These are phyloP conservation scores for Triglochin maritima DNA, from an alignment of 106 monocot genomes.

Conservation along the genomic window DNA sequence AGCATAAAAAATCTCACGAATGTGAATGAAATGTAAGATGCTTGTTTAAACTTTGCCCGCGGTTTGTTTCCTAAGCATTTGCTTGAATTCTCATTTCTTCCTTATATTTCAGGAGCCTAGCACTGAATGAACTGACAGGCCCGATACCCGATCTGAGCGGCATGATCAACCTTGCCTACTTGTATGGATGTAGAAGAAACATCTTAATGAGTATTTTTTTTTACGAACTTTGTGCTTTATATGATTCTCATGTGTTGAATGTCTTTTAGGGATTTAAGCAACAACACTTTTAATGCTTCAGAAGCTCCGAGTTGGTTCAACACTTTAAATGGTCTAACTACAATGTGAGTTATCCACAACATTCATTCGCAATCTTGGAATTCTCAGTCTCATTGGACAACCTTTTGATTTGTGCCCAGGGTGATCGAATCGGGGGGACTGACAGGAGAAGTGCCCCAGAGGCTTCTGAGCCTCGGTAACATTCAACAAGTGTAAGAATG, in stretches of 20 bases:
- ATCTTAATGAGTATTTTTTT: background rate
- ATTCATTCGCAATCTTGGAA: background rate
- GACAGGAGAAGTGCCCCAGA: slow-evolving; percentile 34
- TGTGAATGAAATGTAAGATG: slow-evolving; percentile 62
- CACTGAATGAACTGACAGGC: slow-evolving; percentile 64
- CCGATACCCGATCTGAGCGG: slow-evolving; percentile 44
- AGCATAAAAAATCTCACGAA: slow-evolving; percentile 45
- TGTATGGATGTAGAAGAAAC: slow-evolving; percentile 31
- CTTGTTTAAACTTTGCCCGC: background rate
- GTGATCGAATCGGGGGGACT: slow-evolving; percentile 43
- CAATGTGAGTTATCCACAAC: slow-evolving; percentile 47
- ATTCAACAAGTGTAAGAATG: slow-evolving; percentile 72
- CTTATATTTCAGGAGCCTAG: slow-evolving; percentile 45
- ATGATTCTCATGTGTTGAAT: background rate
- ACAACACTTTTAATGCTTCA: slow-evolving; percentile 50
- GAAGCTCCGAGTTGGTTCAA: slow-evolving; percentile 63
- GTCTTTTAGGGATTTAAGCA: slow-evolving; percentile 70
- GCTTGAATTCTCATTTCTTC: background rate
- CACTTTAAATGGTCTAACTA: slow-evolving; percentile 29
- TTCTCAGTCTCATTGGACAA: background rate
- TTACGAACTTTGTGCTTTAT: no score
- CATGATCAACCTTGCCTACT: slow-evolving; percentile 38
- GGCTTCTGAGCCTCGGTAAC: slow-evolving; percentile 35
- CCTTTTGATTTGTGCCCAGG: slow-evolving; percentile 25
- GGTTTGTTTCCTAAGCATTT: background rate